phyloP scores from a whole-genome alignment of 345 rosid genomes.

The Arabidopsis arenosa region DNA sequence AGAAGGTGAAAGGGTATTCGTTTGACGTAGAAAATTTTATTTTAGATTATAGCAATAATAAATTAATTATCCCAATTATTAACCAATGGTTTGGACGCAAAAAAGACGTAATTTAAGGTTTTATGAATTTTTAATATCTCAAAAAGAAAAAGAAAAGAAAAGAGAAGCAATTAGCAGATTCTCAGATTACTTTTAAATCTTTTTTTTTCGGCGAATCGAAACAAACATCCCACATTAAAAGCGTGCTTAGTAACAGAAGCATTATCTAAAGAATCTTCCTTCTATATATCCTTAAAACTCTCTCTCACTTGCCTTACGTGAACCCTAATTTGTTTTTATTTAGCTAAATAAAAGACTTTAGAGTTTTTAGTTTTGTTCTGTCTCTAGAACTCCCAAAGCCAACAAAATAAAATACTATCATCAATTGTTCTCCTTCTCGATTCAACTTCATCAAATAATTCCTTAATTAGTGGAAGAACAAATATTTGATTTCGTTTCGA shows the following conservation, averaged over 20 bases:
- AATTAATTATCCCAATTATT: too few species aligned
- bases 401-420: conserved; percentile 1
- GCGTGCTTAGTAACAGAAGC: conserved; percentile 42
- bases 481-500: background rate
- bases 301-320: conserved; percentile 45
- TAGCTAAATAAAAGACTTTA: background rate
- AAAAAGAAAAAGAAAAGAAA: background rate
- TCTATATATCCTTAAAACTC: conserved; percentile 37
- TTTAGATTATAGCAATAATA: too few species aligned
- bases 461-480: conserved; percentile 7
- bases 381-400: conserved; percentile 19
- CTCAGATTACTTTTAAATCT: background rate
- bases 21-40: too few species aligned
- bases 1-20: too few species aligned
- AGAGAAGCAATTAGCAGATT: conserved; percentile 10
- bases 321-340: conserved; percentile 40
- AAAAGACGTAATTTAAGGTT: background rate
- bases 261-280: conserved; percentile 37
- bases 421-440: background rate
- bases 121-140: background rate
- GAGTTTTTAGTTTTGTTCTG: conserved; percentile 25
- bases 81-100: too few species aligned
- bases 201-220: background rate
- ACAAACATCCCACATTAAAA: conserved; percentile 46
- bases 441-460: background rate